Evolutionary conservation across 768 basidiomycete species (phyloP).

Genomic region (Porpolomopsis calyptriformis): DNA sequence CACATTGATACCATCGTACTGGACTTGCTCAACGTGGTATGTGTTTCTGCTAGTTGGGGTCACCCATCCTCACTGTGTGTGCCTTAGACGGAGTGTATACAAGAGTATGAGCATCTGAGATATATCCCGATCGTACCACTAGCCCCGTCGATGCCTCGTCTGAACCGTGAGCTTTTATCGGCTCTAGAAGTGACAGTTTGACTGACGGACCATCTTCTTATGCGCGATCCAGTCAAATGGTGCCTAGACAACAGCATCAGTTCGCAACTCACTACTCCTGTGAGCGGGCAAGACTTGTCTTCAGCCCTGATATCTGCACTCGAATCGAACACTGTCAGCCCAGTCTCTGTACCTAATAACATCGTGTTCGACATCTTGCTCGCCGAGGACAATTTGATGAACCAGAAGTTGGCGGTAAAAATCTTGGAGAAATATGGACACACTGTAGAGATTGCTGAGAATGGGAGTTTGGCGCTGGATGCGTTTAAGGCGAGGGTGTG

Average conservation of each 20-base stretch:
- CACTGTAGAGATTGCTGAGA: conserved; percentile 93
- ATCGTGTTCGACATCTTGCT: conserved; percentile 86
- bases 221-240: conserved; percentile 73
- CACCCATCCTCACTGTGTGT: conserved; percentile 2
- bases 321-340: conserved; percentile 88
- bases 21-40: conserved; percentile 74
- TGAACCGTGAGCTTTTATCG: conserved; percentile 50
- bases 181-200: conserved; percentile 2
- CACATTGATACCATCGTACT: conserved; percentile 94
- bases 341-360: conserved; percentile 77
- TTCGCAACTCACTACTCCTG: conserved; percentile 88
- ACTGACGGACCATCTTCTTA: conserved; percentile 9
- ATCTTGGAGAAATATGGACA: conserved; percentile 95
- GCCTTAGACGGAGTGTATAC: conserved; percentile 71
- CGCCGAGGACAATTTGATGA: conserved; percentile 94
- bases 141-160: conserved; percentile 63
- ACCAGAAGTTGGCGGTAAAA: conserved; percentile 93
- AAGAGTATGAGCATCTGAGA: conserved; percentile 87
- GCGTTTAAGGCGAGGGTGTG: conserved; percentile 73
- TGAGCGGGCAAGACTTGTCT: conserved; percentile 78
- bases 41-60: conserved; percentile 27
- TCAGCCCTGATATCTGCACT: conserved; percentile 89
- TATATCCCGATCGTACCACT: conserved; percentile 94
- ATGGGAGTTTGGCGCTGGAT: conserved; percentile 88
- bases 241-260: conserved; percentile 94